Conservation (phyloP, 2,329 filamentous ascomycete genomes). For the Aspergillus proliferans region DNA sequence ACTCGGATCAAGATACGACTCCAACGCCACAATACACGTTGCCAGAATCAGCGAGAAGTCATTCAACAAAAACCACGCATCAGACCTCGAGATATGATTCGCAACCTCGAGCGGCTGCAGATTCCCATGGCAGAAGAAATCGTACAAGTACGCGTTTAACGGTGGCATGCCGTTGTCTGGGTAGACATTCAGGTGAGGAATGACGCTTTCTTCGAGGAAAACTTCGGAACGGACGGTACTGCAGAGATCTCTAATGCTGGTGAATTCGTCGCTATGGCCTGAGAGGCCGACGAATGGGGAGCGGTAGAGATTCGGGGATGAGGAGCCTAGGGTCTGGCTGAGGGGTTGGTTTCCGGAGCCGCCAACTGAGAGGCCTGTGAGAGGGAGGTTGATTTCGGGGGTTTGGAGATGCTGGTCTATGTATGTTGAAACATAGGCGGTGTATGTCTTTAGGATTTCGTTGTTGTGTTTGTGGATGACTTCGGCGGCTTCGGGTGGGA, state of each 20-base stretch:
- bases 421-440: conserved; percentile 63
- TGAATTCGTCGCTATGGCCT: conserved; percentile 59
- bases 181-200: conserved; percentile 61
- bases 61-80: conserved; percentile 68
- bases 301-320: conserved; percentile 37
- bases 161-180: conserved; percentile 47
- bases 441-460: conserved; percentile 60
- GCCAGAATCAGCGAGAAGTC: conserved; percentile 52
- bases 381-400: conserved; percentile 53
- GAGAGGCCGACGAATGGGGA: conserved; percentile 69
- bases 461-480: conserved; percentile 59
- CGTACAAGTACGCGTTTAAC: conserved; percentile 50
- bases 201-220: conserved; percentile 67
- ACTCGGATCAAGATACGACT: conserved; percentile 24
- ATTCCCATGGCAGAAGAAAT: conserved; percentile 72
- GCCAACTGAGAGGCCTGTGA: conserved; percentile 46
- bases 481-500: conserved; percentile 53
- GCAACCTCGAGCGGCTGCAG: conserved; percentile 53
- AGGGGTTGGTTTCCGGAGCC: conserved; percentile 32
- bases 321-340: not conserved
- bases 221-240: conserved; percentile 59
- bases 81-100: conserved; percentile 60
- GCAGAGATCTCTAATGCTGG: conserved; percentile 62
- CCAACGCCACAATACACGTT: conserved; percentile 29
- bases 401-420: conserved; percentile 56